phyloP scores from a whole-genome alignment of 2,329 filamentous ascomycete species.

The Zymoseptoria passerinii region DNA sequence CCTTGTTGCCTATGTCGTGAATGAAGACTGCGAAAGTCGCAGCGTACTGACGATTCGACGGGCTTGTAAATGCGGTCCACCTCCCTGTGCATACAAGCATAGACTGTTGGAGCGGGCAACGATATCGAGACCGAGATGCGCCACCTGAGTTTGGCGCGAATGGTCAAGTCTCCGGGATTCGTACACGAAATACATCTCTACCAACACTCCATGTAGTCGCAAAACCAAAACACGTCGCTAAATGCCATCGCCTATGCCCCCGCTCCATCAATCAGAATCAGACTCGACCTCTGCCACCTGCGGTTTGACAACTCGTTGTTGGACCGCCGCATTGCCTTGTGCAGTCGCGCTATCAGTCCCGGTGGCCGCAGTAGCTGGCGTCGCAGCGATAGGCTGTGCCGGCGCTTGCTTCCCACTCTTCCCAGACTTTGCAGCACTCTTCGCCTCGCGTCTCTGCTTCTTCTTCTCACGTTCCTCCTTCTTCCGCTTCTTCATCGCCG shows the following conservation, averaged over 20 bases:
- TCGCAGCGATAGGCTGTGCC: conserved; percentile 6
- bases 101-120: conserved; percentile 12
- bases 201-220: not conserved
- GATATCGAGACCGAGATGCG: conserved; percentile 9
- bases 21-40: conserved; percentile 9
- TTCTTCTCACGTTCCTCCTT: conserved; percentile 28
- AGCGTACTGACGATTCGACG: conserved; percentile 14
- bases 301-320: conserved; percentile 21
- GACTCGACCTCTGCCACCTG: conserved; percentile 27
- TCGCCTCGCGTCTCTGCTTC: conserved; percentile 22
- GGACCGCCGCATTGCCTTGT: conserved; percentile 7
- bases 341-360: conserved; percentile 14
- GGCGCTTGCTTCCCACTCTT: conserved; percentile 8
- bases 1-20: conserved; percentile 16
- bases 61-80: conserved; percentile 9
- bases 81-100: conserved; percentile 13
- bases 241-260: conserved; percentile 13
- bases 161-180: not conserved
- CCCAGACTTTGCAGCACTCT: conserved; percentile 9
- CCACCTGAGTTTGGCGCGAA: conserved; percentile 5
- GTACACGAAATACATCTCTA: not conserved
- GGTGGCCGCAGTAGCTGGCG: conserved; percentile 15
- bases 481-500: conserved; percentile 31
- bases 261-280: conserved; percentile 20
- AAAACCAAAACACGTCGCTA: not conserved